A percentile compares a stretch with the other conserved stretches of the same genome.
Conservation (phyloP, 257 asterid genomes). For the Nicotiana benthamiana region DNA sequence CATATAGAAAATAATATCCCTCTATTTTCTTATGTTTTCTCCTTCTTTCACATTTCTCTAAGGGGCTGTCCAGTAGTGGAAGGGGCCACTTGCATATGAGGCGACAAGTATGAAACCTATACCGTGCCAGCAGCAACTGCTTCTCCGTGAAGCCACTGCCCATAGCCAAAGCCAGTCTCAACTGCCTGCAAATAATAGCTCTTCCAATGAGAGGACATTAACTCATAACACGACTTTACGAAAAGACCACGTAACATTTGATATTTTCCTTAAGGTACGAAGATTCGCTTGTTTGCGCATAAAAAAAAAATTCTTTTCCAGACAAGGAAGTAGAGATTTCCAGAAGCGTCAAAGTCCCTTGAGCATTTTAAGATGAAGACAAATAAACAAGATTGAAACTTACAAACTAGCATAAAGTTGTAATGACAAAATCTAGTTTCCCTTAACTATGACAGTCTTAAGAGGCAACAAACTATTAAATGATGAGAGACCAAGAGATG, state of each 20-base stretch:
- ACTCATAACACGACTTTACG: neutral
- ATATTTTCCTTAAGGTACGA: neutral
- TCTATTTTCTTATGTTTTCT: neutral
- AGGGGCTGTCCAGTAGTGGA: neutral
- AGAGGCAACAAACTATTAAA: neutral
- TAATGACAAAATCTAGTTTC: neutral
- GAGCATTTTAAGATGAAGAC: conserved; percentile 6
- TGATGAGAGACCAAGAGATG: neutral
- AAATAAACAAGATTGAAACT: neutral
- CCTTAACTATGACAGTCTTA: neutral
- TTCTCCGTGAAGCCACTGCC: conserved; percentile 98
- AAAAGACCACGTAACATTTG: neutral
- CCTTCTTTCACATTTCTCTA: neutral
- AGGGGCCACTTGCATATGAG: neutral
- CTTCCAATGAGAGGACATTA: neutral
- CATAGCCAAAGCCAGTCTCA: conserved; percentile 86
- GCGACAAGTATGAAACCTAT: neutral
- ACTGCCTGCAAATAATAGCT: conserved; percentile 57
- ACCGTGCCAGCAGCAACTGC: conserved; percentile 99
- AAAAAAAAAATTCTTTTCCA: neutral
- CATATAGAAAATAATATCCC: neutral
- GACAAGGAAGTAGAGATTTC: neutral
- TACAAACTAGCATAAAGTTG: neutral
- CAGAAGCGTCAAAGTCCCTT: neutral
- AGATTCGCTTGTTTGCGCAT: neutral